phyloP scores from a whole-genome alignment of 1,139 yeast species.

The Meyerozyma elateridarum region DNA sequence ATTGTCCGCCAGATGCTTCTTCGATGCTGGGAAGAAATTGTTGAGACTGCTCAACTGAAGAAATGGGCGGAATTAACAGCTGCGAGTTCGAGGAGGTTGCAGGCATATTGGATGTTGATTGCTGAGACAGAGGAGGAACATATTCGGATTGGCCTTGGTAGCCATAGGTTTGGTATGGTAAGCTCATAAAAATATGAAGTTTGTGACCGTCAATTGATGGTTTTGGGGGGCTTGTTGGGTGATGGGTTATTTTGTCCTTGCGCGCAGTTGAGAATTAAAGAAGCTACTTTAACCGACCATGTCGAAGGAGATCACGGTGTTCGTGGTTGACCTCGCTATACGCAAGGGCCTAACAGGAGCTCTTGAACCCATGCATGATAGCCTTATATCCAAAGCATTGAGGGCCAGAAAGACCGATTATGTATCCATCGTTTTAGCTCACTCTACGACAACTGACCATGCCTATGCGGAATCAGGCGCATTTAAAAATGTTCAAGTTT shows the following conservation, averaged over 20 bases:
- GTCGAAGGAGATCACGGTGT: conserved; percentile 36
- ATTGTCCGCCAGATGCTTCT: no score
- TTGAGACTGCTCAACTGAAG: conserved; percentile 1
- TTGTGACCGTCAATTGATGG: background rate
- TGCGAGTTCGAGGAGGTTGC: background rate
- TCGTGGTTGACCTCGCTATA: conserved; percentile 44
- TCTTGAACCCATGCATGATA: conserved; percentile 37
- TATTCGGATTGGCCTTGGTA: no score
- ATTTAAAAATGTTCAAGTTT: conserved; percentile 24
- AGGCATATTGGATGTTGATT: no score
- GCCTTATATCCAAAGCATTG: conserved; percentile 38
- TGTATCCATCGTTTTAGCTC: conserved; percentile 42
- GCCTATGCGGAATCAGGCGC: conserved; percentile 17
- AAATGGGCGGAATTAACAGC: conserved; percentile 1
- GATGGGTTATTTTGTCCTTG: background rate
- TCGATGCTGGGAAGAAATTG: background rate
- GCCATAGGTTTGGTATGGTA: no score
- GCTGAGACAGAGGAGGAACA: no score
- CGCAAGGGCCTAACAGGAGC: conserved; percentile 36
- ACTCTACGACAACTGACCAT: conserved; percentile 25
- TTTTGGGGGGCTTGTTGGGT: background rate
- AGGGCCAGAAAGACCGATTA: conserved; percentile 55
- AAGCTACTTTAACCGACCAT: conserved; percentile 4
- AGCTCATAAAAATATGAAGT: background rate
- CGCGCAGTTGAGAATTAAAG: background rate